Evolutionary conservation across 2,329 filamentous ascomycete genomes (phyloP).

Genomic region (Xylariomycetidae sp.): DNA sequence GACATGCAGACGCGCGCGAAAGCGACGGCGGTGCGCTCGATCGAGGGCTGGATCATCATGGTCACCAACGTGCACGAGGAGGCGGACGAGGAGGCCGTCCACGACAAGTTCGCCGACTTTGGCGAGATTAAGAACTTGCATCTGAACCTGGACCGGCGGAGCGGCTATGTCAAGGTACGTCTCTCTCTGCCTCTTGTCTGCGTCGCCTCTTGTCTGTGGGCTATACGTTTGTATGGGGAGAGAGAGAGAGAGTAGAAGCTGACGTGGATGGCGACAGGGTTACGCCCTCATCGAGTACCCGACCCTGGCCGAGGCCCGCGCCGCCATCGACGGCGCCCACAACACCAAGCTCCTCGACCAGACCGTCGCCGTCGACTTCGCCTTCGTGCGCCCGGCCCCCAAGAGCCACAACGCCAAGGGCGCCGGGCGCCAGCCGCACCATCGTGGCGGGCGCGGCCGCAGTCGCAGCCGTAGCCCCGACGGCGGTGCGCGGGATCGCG

Average conservation of each 20-base stretch:
- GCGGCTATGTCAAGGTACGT: slow-evolving; percentile 84
- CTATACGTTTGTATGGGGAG: no score
- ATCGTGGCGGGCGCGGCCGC: slow-evolving; percentile 38
- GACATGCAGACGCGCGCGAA: slow-evolving; percentile 68
- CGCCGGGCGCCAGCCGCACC: slow-evolving; percentile 33
- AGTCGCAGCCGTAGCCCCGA: slow-evolving; percentile 41
- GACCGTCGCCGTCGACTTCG: slow-evolving; percentile 75
- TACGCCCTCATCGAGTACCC: slow-evolving; percentile 83
- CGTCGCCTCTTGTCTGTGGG: background rate
- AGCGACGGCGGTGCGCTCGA: slow-evolving; percentile 76
- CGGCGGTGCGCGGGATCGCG: slow-evolving; percentile 26
- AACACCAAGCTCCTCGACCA: slow-evolving; percentile 74
- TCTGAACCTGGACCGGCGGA: slow-evolving; percentile 74
- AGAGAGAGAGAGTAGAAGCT: no score
- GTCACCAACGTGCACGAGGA: slow-evolving; percentile 86
- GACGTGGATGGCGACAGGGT: slow-evolving; percentile 56
- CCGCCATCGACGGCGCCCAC: slow-evolving; percentile 77
- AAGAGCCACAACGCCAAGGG: slow-evolving; percentile 50
- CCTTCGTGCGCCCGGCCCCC: slow-evolving; percentile 74
- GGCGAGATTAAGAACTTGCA: slow-evolving; percentile 86
- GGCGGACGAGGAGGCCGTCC: slow-evolving; percentile 75
- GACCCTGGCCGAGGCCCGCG: slow-evolving; percentile 70
- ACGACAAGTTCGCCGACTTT: slow-evolving; percentile 76
- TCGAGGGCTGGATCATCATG: slow-evolving; percentile 85
- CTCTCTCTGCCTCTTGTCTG: no score